Conservation (phyloP, 305 asterid genomes). For the Fraxinus floribunda region DNA sequence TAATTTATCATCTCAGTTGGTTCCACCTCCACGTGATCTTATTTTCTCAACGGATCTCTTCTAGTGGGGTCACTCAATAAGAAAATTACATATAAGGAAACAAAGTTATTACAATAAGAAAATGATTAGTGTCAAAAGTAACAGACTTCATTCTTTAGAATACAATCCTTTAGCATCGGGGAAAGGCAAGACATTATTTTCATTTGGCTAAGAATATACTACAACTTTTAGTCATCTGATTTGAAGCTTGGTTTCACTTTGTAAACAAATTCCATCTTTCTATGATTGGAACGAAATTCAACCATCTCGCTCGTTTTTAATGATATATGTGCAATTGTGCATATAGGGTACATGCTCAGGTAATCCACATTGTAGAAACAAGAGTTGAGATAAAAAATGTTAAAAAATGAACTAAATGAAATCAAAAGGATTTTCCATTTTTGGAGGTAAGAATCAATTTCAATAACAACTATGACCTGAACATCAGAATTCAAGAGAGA, state of each 20-base stretch:
- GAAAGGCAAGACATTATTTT: neutral
- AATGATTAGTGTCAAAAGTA: neutral
- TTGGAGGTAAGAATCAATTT: neutral
- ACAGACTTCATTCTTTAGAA: neutral
- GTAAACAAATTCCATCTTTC: neutral
- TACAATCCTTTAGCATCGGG: neutral
- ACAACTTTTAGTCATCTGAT: neutral
- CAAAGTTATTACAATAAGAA: neutral
- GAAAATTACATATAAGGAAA: neutral
- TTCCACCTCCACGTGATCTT: neutral
- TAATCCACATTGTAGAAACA: neutral
- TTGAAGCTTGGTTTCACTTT: neutral
- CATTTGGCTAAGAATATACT: neutral
- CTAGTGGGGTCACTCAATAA: neutral
- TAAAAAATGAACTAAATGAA: neutral
- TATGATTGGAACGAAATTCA: constrained; percentile 1
- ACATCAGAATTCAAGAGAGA: neutral
- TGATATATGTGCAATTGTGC: neutral
- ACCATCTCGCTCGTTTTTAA: neutral
- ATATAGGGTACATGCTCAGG: neutral
- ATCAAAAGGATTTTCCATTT: neutral
- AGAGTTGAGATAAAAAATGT: neutral
- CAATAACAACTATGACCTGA: neutral
- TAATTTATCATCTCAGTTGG: neutral
- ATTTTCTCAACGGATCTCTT: neutral